A percentile compares a stretch with the other conserved stretches of the same genome.
phyloP scores from a whole-genome alignment of 495 filamentous ascomycete genomes.

The Aspergillus sclerotiicarbonarius region DNA sequence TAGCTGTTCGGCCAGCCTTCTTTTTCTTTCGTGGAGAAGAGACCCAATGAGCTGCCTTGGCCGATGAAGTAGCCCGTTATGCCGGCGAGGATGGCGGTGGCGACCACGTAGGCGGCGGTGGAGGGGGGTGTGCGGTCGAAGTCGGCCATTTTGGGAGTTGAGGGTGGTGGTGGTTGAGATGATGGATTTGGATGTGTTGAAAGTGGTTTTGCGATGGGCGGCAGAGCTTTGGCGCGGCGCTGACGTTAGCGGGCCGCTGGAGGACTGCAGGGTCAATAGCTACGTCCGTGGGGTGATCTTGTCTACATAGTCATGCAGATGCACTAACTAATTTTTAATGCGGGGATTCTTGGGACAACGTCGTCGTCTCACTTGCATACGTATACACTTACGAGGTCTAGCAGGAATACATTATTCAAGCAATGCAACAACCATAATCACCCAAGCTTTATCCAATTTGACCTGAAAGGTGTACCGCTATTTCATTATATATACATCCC shows the following conservation, averaged over 20 bases:
- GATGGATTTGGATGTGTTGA: background rate
- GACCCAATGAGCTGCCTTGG: slow-evolving; percentile 47
- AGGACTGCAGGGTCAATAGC: background rate
- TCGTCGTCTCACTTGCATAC: too few species aligned
- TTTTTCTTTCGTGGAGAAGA: slow-evolving; percentile 42
- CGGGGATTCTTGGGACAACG: too few species aligned
- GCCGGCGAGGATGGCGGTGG: slow-evolving; percentile 63
- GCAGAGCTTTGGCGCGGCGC: background rate
- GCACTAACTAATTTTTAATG: too few species aligned
- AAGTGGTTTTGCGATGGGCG: slow-evolving; percentile 1
- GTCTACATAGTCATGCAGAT: background rate
- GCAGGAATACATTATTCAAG: background rate
- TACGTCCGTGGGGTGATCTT: background rate
- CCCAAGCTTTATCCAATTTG: slow-evolving; percentile 20
- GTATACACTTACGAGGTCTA: too few species aligned
- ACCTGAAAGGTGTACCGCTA: slow-evolving; percentile 16
- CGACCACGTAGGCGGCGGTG: slow-evolving; percentile 53
- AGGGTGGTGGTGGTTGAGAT: slow-evolving; percentile 1
- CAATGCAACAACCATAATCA: slow-evolving; percentile 5
- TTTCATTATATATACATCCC: slow-evolving; percentile 34
- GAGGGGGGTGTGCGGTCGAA: slow-evolving; percentile 43
- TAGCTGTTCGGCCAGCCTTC: slow-evolving; percentile 52
- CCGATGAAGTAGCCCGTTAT: slow-evolving; percentile 65
- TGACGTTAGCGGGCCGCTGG: slow-evolving; percentile 2
- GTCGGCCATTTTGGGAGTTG: slow-evolving; percentile 40